A percentile compares a stretch with the other conserved stretches of the same genome.
These are phyloP conservation scores for Vanrija sp. DNA, from an alignment of 1,284 basidiomycete genomes.

Conservation along the genomic window DNA sequence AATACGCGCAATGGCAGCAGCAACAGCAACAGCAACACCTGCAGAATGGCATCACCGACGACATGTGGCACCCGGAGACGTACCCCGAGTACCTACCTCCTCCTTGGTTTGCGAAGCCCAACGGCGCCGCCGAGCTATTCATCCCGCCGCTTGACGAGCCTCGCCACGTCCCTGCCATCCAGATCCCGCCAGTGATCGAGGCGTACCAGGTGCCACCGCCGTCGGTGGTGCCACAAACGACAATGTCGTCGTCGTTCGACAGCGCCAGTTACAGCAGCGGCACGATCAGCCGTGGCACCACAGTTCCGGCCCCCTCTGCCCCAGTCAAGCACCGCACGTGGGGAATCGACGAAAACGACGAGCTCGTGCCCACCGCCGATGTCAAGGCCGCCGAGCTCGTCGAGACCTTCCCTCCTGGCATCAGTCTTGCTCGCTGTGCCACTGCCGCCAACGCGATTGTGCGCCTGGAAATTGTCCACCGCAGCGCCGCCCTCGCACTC, in stretches of 20 bases:
- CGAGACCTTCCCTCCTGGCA: conserved; percentile 47
- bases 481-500: conserved; percentile 44
- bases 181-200: not conserved
- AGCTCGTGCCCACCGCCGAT: conserved; percentile 9
- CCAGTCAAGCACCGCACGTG: conserved; percentile 38
- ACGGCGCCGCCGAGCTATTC: conserved; percentile 31
- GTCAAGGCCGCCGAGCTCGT: conserved; percentile 7
- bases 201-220: conserved; percentile 6
- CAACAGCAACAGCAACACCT: not conserved
- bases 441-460: conserved; percentile 49
- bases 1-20: not conserved
- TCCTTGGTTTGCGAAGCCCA: conserved; percentile 42
- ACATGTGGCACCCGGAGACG: conserved; percentile 42
- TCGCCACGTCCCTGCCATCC: not conserved
- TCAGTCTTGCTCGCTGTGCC: conserved; percentile 45
- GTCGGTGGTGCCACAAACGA: not conserved
- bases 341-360: conserved; percentile 43
- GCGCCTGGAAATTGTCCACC: conserved; percentile 47
- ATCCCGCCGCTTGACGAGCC: not conserved
- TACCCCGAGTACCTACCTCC: conserved; percentile 40
- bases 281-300: not conserved
- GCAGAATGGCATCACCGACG: conserved; percentile 19
- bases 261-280: not conserved
- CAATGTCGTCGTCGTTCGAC: not conserved
- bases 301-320: not conserved